A percentile compares a stretch with the other conserved stretches of the same genome.
These are phyloP conservation scores for Blattamonas nauphoetae DNA, from an alignment of 78 protist species.

Conservation along the genomic window DNA sequence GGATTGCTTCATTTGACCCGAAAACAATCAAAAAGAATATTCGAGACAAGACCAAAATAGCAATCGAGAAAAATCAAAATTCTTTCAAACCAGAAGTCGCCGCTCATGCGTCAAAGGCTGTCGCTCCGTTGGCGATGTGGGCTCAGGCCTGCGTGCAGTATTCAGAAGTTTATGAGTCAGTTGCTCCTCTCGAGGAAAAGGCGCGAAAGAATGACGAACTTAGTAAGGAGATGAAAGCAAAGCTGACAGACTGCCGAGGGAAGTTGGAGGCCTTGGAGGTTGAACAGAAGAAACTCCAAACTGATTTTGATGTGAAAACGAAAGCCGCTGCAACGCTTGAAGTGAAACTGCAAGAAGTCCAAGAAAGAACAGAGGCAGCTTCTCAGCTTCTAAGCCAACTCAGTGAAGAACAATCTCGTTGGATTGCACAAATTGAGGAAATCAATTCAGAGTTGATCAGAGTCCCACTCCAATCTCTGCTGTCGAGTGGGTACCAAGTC, in stretches of 20 bases:
- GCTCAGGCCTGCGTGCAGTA: background rate
- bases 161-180: background rate
- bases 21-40: background rate
- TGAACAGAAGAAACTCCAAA: background rate
- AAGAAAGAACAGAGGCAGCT: background rate
- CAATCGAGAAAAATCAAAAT: background rate
- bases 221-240: background rate
- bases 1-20: background rate
- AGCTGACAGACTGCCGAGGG: background rate
- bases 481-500: background rate
- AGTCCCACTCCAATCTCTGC: background rate
- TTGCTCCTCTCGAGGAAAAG: background rate
- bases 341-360: background rate
- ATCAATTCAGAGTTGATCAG: background rate
- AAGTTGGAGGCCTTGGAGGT: background rate
- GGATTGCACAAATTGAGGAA: background rate
- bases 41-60: background rate
- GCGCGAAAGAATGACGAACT: background rate
- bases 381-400: background rate
- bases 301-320: background rate
- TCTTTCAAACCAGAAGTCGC: background rate
- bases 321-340: background rate
- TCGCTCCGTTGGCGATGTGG: constrained; percentile 9
- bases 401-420: background rate
- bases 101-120: background rate